Conservation (phyloP, 2,329 filamentous ascomycete species). For the Fusarium sublunatum region DNA sequence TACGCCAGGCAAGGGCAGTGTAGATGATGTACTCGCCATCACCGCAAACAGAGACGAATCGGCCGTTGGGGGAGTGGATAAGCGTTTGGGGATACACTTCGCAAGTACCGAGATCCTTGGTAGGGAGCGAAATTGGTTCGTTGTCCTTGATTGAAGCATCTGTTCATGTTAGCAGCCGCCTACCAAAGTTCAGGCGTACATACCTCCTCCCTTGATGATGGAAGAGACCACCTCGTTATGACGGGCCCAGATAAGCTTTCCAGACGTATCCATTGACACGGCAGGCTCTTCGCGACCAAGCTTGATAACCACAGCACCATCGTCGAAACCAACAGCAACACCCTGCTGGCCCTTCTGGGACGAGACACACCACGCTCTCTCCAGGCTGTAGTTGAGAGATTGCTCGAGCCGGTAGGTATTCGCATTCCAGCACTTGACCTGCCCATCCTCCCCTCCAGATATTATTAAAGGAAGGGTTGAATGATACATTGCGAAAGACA, state of each 20-base stretch:
- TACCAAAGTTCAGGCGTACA: conserved; percentile 38
- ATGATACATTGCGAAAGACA: too few relatives aligned
- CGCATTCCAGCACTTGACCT: conserved; percentile 98
- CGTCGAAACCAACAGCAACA: conserved; percentile 95
- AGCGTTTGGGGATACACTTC: conserved; percentile 97
- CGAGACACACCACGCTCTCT: conserved; percentile 96
- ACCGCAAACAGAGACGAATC: conserved; percentile 83
- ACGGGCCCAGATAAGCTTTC: conserved; percentile 95
- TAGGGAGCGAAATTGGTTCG: conserved; percentile 83
- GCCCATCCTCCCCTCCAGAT: too few relatives aligned
- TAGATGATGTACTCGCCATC: conserved; percentile 99
- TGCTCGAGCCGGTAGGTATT: conserved; percentile 98
- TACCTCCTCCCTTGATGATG: conserved; percentile 88
- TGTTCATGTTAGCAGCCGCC: conserved; percentile 50
- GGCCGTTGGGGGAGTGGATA: conserved; percentile 93
- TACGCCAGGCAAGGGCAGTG: conserved; percentile 94
- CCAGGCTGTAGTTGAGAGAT: conserved; percentile 93
- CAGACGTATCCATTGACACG: conserved; percentile 95
- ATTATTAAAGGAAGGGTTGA: too few relatives aligned
- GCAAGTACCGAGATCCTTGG: conserved; percentile 94
- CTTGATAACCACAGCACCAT: conserved; percentile 97
- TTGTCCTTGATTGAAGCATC: conserved; percentile 89
- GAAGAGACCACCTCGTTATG: conserved; percentile 96
- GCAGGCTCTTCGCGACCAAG: conserved; percentile 97
- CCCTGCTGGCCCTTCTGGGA: conserved; percentile 96